These are phyloP conservation scores for Curvularia verruculosa DNA, from an alignment of 2,329 filamentous ascomycete species.

Conservation along the genomic window DNA sequence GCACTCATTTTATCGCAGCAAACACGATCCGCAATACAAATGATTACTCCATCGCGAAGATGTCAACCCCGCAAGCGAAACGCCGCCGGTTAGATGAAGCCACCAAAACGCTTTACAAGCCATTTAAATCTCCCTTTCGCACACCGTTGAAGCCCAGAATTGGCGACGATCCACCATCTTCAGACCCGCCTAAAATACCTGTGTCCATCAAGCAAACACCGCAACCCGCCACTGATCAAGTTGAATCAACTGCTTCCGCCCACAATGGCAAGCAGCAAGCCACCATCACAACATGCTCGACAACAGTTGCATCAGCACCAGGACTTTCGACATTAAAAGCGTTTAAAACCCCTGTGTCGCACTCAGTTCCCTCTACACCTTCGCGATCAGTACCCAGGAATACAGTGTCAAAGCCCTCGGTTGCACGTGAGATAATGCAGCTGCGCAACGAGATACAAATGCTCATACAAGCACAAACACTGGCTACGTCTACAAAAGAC, in stretches of 20 bases:
- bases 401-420: constrained; percentile 28
- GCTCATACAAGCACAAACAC: constrained; percentile 50
- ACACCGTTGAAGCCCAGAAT: constrained; percentile 47
- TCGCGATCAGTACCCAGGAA: constrained; percentile 23
- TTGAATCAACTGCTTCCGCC: background rate
- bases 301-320: background rate
- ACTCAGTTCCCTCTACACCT: constrained; percentile 16
- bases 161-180: constrained; percentile 33
- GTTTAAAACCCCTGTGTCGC: constrained; percentile 23
- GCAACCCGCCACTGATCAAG: background rate
- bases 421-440: constrained; percentile 41
- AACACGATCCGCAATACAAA: constrained; percentile 8
- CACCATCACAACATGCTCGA: background rate
- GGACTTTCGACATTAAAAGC: constrained; percentile 10
- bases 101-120: constrained; percentile 66
- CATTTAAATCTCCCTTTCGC: constrained; percentile 74
- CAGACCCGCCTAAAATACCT: constrained; percentile 30
- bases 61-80: constrained; percentile 63
- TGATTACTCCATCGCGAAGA: constrained; percentile 31
- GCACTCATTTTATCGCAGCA: background rate
- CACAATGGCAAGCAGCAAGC: constrained; percentile 1
- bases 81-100: constrained; percentile 67
- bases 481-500: constrained; percentile 51
- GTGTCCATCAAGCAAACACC: constrained; percentile 3
- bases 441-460: constrained; percentile 49